A percentile compares a stretch with the other conserved stretches of the same genome.
Evolutionary conservation across 2,329 filamentous ascomycete species (phyloP).

Genomic region (Fusarium brevicatenulatum): DNA sequence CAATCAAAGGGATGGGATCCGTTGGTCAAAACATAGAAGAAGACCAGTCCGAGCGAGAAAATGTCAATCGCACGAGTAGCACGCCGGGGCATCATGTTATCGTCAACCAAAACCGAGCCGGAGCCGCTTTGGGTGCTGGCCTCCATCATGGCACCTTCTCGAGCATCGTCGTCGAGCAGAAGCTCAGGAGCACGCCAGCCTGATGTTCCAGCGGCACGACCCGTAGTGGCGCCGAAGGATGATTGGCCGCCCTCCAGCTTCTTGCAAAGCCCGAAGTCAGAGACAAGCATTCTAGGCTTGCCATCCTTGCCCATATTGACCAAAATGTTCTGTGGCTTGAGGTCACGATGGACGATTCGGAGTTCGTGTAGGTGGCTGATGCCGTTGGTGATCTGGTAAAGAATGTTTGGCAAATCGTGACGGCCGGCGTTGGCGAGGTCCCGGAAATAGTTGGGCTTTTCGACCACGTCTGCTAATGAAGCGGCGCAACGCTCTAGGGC

Average conservation of each 20-base stretch:
- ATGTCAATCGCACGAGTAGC: constrained; percentile 97
- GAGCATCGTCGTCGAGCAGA: constrained; percentile 79
- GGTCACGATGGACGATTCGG: constrained; percentile 94
- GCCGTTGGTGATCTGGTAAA: constrained; percentile 91
- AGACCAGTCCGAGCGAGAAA: constrained; percentile 96
- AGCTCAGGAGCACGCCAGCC: constrained; percentile 98
- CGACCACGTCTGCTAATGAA: constrained; percentile 90
- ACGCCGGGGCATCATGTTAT: constrained; percentile 73
- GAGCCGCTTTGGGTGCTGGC: constrained; percentile 69
- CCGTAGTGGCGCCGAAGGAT: constrained; percentile 93
- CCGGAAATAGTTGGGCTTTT: constrained; percentile 74
- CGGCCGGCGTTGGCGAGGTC: constrained; percentile 78
- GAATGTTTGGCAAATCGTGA: constrained; percentile 78
- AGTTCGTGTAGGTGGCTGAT: constrained; percentile 89
- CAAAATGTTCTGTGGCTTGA: constrained; percentile 98
- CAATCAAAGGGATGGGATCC: constrained; percentile 94
- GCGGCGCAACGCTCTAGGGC: constrained; percentile 94
- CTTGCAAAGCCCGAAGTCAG: constrained; percentile 97
- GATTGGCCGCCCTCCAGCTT: constrained; percentile 95
- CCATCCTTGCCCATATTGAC: constrained; percentile 78
- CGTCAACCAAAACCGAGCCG: constrained; percentile 65
- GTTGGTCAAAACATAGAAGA: constrained; percentile 97
- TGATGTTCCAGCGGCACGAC: constrained; percentile 90
- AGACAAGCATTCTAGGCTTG: constrained; percentile 87
- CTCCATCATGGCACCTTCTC: constrained; percentile 59